Conservation (phyloP, 1,284 basidiomycete species). For the Boletus sp. region DNA sequence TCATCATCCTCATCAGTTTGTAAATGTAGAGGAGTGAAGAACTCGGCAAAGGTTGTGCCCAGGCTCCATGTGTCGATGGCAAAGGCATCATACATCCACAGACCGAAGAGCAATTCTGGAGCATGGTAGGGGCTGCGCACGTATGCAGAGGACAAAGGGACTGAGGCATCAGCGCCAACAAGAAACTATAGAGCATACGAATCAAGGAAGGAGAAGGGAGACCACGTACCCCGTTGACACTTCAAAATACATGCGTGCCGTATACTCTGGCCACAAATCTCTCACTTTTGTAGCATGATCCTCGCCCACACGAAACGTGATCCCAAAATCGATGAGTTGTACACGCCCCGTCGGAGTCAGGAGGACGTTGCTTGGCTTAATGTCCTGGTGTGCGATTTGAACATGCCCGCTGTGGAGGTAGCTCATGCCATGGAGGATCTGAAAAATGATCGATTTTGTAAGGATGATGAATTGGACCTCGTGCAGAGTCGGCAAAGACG, state of each 20-base stretch:
- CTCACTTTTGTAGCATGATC: slow-evolving; percentile 21
- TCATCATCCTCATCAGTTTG: slow-evolving; percentile 39
- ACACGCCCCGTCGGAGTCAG: slow-evolving; percentile 61
- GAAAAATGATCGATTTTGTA: slow-evolving; percentile 64
- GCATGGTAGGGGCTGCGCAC: slow-evolving; percentile 75
- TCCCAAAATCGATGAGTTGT: slow-evolving; percentile 88
- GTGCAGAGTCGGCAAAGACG: slow-evolving; percentile 12
- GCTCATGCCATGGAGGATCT: slow-evolving; percentile 65
- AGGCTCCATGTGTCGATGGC: slow-evolving; percentile 88
- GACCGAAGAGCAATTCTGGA: slow-evolving; percentile 88
- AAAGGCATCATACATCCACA: slow-evolving; percentile 68
- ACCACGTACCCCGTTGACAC: slow-evolving; percentile 78
- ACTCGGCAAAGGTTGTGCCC: slow-evolving; percentile 76
- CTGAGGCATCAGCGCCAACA: slow-evolving; percentile 3
- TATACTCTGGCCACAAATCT: slow-evolving; percentile 66
- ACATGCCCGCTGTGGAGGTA: slow-evolving; percentile 65
- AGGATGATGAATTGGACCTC: slow-evolving; percentile 48
- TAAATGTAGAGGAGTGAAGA: slow-evolving; percentile 72
- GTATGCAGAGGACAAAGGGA: slow-evolving; percentile 10
- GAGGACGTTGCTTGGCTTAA: slow-evolving; percentile 88
- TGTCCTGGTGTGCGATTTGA: slow-evolving; percentile 82
- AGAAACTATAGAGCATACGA: not conserved
- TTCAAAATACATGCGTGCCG: slow-evolving; percentile 71
- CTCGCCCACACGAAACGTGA: slow-evolving; percentile 57
- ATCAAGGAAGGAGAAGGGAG: slow-evolving; percentile 26